A percentile compares a stretch with the other conserved stretches of the same genome.
Evolutionary conservation across 1,284 basidiomycete genomes (phyloP).

Genomic region (Apiotrichum akiyoshidainum): DNA sequence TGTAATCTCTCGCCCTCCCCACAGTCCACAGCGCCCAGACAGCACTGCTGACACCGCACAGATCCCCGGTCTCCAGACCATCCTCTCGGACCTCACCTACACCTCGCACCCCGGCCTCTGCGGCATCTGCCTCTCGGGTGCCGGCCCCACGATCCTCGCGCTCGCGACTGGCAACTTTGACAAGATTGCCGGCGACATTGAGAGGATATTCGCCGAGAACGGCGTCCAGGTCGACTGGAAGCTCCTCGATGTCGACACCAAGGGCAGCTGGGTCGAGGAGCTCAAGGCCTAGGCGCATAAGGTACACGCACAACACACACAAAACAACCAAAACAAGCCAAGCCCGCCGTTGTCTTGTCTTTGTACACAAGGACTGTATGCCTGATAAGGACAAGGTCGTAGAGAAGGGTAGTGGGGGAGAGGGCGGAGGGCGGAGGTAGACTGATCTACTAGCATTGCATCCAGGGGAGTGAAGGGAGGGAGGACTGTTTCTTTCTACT

Average conservation of each 20-base stretch:
- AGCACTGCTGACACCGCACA: conserved; percentile 44
- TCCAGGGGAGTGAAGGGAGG: too few species aligned
- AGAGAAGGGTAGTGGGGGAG: too few species aligned
- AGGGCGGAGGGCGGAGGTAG: too few species aligned
- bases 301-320: too few species aligned
- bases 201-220: conserved; percentile 66
- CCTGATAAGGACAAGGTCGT: too few species aligned
- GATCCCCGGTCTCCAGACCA: conserved; percentile 92
- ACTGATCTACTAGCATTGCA: too few species aligned
- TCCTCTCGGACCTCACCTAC: conserved; percentile 84
- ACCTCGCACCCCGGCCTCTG: conserved; percentile 84
- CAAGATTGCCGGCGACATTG: conserved; percentile 74
- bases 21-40: background rate
- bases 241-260: conserved; percentile 50
- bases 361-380: too few species aligned
- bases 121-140: conserved; percentile 96
- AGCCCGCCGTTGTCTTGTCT: too few species aligned
- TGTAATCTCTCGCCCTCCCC: background rate
- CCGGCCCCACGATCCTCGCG: conserved; percentile 95
- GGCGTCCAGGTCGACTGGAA: conserved; percentile 66
- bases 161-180: conserved; percentile 85
- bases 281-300: background rate
- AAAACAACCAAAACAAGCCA: too few species aligned
- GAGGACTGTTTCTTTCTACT: background rate
- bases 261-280: conserved; percentile 50